Conservation (phyloP, 345 rosid genomes). For the Geranium brycei region DNA sequence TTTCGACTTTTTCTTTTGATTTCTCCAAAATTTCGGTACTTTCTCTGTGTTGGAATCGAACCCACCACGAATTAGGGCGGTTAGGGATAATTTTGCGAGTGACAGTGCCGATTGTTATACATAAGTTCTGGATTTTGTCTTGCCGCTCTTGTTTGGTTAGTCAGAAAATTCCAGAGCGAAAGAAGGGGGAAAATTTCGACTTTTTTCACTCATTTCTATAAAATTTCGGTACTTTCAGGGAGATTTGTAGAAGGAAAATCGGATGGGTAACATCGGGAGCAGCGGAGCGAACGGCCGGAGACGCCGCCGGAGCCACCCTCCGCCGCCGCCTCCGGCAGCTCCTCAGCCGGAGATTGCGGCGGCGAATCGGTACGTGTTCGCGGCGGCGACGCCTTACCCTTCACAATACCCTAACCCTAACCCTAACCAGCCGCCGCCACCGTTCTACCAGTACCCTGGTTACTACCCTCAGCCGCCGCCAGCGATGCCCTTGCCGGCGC, state of each 20-base stretch:
- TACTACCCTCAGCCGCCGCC: constrained; percentile 18
- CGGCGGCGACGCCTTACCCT: constrained; percentile 32
- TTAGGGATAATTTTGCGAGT: no score
- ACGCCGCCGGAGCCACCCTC: constrained; percentile 14
- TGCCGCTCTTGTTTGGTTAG: no score
- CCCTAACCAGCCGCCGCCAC: constrained; percentile 1
- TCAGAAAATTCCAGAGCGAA: no score
- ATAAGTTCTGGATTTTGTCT: no score
- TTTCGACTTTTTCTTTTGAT: no score
- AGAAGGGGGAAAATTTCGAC: no score
- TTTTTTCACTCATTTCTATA: no score
- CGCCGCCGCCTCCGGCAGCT: constrained; percentile 11
- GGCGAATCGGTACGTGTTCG: constrained; percentile 25
- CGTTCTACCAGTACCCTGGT: constrained; percentile 13
- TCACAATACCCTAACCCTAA: constrained; percentile 28
- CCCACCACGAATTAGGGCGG: no score
- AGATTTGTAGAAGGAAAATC: neutral
- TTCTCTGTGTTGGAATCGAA: no score
- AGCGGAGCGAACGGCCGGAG: constrained; percentile 12
- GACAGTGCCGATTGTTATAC: no score
- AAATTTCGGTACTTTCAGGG: no score
- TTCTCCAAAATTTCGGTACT: no score
- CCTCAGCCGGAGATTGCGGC: constrained; percentile 15
- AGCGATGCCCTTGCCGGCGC: constrained; percentile 14
- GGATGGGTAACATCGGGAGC: constrained; percentile 24